These are phyloP conservation scores for Leptomonas pyrrhocoris DNA, from an alignment of 208 protist species.

Conservation along the genomic window DNA sequence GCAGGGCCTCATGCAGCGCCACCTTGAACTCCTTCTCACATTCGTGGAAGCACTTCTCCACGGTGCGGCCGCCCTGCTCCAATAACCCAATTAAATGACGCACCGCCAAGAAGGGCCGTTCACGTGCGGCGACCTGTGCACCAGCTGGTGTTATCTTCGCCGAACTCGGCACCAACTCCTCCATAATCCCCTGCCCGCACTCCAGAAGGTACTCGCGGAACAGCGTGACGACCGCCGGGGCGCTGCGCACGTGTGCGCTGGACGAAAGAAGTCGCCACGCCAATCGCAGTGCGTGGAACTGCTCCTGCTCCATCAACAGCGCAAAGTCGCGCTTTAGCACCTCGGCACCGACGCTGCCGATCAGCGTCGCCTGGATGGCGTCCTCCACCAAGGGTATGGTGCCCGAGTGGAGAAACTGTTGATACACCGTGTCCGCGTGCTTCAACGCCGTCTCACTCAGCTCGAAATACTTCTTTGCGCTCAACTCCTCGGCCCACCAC, in stretches of 20 bases:
- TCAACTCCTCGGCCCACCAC: slow-evolving; percentile 36
- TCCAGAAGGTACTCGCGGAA: slow-evolving; percentile 74
- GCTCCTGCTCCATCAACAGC: slow-evolving; percentile 27
- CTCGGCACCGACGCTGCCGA: slow-evolving; percentile 36
- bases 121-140: slow-evolving; percentile 12
- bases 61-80: slow-evolving; percentile 55
- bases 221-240: slow-evolving; percentile 13
- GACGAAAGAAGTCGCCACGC: slow-evolving; percentile 51
- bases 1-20: slow-evolving; percentile 89
- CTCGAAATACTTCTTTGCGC: slow-evolving; percentile 39
- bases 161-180: slow-evolving; percentile 27
- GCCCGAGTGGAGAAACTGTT: slow-evolving; percentile 44
- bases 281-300: slow-evolving; percentile 40
- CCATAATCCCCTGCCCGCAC: slow-evolving; percentile 27
- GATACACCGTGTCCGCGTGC: slow-evolving; percentile 36
- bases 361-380: slow-evolving; percentile 39
- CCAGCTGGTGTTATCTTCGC: slow-evolving; percentile 20
- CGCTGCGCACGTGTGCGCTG: slow-evolving; percentile 30
- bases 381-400: slow-evolving; percentile 55
- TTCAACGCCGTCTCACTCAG: slow-evolving; percentile 40
- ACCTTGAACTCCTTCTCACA: slow-evolving; percentile 66
- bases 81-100: slow-evolving; percentile 87
- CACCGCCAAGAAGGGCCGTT: slow-evolving; percentile 59
- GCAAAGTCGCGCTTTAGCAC: slow-evolving; percentile 58
- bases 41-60: slow-evolving; percentile 53